phyloP scores from a whole-genome alignment of 2,329 filamentous ascomycete genomes.

The Sporothrix protearum region DNA sequence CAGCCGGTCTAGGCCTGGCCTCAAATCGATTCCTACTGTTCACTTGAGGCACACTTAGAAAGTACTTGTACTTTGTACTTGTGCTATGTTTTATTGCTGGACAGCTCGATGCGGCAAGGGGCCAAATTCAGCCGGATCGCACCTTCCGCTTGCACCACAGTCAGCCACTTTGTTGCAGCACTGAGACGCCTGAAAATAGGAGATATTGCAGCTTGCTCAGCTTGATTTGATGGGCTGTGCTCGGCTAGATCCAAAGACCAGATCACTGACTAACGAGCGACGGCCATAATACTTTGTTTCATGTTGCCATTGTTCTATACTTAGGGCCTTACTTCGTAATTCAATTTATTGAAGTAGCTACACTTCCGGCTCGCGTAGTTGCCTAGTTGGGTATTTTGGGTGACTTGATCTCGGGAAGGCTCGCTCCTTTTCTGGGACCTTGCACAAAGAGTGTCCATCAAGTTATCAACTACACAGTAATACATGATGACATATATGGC shows the following conservation, averaged over 20 bases:
- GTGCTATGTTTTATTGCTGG: neutral
- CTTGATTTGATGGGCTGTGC: too few relatives aligned
- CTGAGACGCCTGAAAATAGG: neutral
- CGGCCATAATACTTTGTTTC: neutral
- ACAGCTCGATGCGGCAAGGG: neutral
- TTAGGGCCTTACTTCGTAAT: too few relatives aligned
- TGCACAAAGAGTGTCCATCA: neutral
- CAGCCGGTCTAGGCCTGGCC: neutral
- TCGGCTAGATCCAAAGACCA: neutral
- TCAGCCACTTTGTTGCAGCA: neutral
- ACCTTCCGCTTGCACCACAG: neutral
- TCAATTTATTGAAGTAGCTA: neutral
- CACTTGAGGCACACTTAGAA: too few relatives aligned
- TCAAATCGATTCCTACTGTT: neutral
- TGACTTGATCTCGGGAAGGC: neutral
- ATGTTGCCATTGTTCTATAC: neutral
- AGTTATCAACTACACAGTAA: neutral
- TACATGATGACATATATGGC: neutral
- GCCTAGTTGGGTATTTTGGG: neutral
- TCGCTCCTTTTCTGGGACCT: neutral
- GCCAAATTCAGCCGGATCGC: neutral
- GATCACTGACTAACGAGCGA: neutral
- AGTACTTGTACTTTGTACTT: neutral
- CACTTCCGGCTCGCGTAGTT: neutral
- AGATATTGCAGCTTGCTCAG: neutral